Percentiles rank a stretch among this genome's conserved stretches.
Conservation (phyloP, 805 yeast genomes). For the Candida oleophila region DNA sequence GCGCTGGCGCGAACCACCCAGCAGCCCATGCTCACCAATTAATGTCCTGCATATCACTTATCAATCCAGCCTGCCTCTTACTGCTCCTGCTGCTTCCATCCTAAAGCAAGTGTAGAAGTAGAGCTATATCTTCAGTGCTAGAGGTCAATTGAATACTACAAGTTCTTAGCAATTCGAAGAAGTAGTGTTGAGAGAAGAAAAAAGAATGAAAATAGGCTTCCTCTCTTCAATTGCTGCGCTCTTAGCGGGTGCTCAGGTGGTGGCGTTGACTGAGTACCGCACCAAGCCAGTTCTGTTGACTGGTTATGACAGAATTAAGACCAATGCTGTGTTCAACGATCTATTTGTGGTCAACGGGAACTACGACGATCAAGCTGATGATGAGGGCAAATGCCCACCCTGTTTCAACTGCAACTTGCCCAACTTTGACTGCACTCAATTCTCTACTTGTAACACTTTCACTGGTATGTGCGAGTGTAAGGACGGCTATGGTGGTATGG, state of each 20-base stretch:
- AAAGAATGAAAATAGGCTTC: background rate
- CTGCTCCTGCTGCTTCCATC: background rate
- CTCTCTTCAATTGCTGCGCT: background rate
- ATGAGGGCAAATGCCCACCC: conserved; percentile 66
- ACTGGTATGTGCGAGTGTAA: conserved; percentile 93
- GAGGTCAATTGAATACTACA: background rate
- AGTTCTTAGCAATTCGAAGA: background rate
- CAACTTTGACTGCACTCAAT: conserved; percentile 86
- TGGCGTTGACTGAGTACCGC: background rate
- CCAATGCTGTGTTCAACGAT: conserved; percentile 4
- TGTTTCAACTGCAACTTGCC: conserved; percentile 95
- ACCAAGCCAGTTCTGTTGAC: background rate
- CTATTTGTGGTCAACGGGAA: background rate
- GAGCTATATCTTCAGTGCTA: too few species aligned
- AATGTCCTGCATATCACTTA: background rate
- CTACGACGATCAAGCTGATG: conserved; percentile 6
- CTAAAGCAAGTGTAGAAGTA: too few species aligned
- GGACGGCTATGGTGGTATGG: conserved; percentile 90
- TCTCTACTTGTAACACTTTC: conserved; percentile 80
- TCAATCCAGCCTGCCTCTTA: background rate
- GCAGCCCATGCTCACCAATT: background rate
- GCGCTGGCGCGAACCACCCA: background rate
- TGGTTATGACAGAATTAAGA: conserved; percentile 3
- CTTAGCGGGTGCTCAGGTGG: background rate
- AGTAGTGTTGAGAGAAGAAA: background rate